phyloP scores from a whole-genome alignment of 1,284 basidiomycete genomes.

The Ceratobasidium sp. region DNA sequence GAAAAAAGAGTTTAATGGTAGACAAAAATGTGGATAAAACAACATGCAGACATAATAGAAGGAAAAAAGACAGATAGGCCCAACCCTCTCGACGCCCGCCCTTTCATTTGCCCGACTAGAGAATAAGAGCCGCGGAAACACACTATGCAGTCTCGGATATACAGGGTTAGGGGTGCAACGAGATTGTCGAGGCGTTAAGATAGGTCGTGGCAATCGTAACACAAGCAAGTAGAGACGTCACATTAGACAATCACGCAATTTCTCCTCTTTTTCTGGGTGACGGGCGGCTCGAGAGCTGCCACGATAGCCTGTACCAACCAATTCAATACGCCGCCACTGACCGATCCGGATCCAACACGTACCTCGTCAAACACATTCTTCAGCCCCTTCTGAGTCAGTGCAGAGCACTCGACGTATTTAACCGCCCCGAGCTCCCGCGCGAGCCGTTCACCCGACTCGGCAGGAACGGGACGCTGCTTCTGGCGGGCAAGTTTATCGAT shows the following conservation, averaged over 20 bases:
- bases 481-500: slow-evolving; percentile 94
- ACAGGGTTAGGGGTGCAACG: slow-evolving; percentile 23
- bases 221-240: slow-evolving; percentile 15
- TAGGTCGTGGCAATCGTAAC: slow-evolving; percentile 44
- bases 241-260: slow-evolving; percentile 87
- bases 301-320: slow-evolving; percentile 83
- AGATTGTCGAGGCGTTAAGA: slow-evolving; percentile 21
- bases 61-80: slow-evolving; percentile 12
- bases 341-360: slow-evolving; percentile 47
- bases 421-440: slow-evolving; percentile 96
- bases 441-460: slow-evolving; percentile 91
- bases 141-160: slow-evolving; percentile 1
- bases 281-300: slow-evolving; percentile 95
- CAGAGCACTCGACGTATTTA: slow-evolving; percentile 99
- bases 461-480: slow-evolving; percentile 92
- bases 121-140: background rate
- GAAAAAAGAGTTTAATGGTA: slow-evolving; percentile 33
- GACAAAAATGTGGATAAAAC: slow-evolving; percentile 39
- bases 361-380: slow-evolving; percentile 99
- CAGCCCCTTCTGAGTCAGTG: slow-evolving; percentile 97
- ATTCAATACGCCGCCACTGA: slow-evolving; percentile 3
- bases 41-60: slow-evolving; percentile 26
- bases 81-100: background rate
- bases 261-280: slow-evolving; percentile 81
- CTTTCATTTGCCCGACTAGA: background rate